A percentile compares a stretch with the other conserved stretches of the same genome.
phyloP scores from a whole-genome alignment of 1,139 yeast species.

The Geotrichum aggregatum region DNA sequence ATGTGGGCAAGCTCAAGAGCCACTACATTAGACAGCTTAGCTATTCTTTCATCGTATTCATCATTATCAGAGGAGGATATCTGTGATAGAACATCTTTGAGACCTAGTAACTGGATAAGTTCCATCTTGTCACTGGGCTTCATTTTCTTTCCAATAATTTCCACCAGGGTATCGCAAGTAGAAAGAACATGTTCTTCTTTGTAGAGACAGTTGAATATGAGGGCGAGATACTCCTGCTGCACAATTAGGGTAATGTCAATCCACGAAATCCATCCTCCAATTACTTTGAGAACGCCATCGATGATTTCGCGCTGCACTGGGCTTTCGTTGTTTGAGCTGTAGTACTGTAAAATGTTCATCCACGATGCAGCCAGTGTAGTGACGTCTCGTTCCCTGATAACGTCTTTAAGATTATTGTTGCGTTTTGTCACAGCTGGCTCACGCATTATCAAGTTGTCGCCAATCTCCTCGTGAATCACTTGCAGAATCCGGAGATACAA shows the following conservation, averaged over 20 bases:
- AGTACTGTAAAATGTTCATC: slow-evolving; percentile 53
- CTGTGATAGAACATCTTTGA: slow-evolving; percentile 51
- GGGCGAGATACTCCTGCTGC: slow-evolving; percentile 56
- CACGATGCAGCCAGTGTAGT: slow-evolving; percentile 60
- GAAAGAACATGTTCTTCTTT: slow-evolving; percentile 42
- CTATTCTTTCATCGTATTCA: slow-evolving; percentile 72
- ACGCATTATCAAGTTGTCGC: slow-evolving; percentile 79
- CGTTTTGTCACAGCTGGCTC: slow-evolving; percentile 57
- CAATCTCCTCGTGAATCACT: slow-evolving; percentile 84
- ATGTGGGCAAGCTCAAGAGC: slow-evolving; percentile 71
- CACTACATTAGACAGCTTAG: slow-evolving; percentile 68
- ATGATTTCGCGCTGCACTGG: slow-evolving; percentile 45
- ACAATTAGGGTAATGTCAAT: slow-evolving; percentile 82
- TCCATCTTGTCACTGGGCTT: slow-evolving; percentile 78
- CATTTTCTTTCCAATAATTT: slow-evolving; percentile 89
- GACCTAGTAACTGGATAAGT: slow-evolving; percentile 62
- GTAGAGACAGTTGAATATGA: slow-evolving; percentile 60
- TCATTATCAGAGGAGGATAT: slow-evolving; percentile 45
- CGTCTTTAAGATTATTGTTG: slow-evolving; percentile 72
- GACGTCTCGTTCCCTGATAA: slow-evolving; percentile 75
- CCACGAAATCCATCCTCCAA: slow-evolving; percentile 92
- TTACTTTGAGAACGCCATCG: slow-evolving; percentile 55
- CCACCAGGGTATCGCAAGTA: slow-evolving; percentile 71
- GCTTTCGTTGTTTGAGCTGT: slow-evolving; percentile 25
- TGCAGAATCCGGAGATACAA: slow-evolving; percentile 69